Base-by-base conservation (phyloP, 2,329 filamentous ascomycete species). In the Penicillium italicum region DNA sequence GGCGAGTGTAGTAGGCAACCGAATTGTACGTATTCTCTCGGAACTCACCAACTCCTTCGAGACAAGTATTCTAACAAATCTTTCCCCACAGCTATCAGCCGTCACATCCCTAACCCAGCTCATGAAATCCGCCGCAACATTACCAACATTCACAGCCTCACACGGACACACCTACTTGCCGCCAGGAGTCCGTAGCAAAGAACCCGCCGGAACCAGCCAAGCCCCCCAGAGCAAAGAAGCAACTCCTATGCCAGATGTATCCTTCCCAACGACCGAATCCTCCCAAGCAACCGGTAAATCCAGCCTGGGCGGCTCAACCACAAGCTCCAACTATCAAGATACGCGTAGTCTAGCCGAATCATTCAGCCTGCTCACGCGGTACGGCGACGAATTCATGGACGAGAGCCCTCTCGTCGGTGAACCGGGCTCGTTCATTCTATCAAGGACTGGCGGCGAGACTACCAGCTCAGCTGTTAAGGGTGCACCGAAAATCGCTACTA, bases 331-430 rank as follows among this genome's bases (percentile, higher is more conserved):
- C 20, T 63, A 67, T 20, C 70, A 74, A 38, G 73, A 77, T 56
- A 70, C 70, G 8, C 72, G 72, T 34, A 76, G 68, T n/a, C 66
- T 80, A 2, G 72, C 71, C 18, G 75, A 80, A 20, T 80, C 81
- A 9, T 76, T 84, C 50, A 71, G 68, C 34, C 74, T 85, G 33
- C 77, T 80, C 24, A 72, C 80, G 12, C 72, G 73, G 8, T 85
- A 82, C 64, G 81, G 79, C 14, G 79, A 84, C 60, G 84, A 87
- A 59, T 87, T 79, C 71, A 83, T 83, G 75, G 85, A 87, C 66
- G 84, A 86, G 63, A 85, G 81, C 57, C 83, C 85, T 0, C 71
- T 87, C 14, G 74, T 80, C 8, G 85, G 85, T 45, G 85, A 87
- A 66, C 85, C 85, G 0, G 85, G 85, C 30, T 79, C 79, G 5